Conservation (phyloP, 2,329 filamentous ascomycete species). For the Aureobasidium mangrovei region DNA sequence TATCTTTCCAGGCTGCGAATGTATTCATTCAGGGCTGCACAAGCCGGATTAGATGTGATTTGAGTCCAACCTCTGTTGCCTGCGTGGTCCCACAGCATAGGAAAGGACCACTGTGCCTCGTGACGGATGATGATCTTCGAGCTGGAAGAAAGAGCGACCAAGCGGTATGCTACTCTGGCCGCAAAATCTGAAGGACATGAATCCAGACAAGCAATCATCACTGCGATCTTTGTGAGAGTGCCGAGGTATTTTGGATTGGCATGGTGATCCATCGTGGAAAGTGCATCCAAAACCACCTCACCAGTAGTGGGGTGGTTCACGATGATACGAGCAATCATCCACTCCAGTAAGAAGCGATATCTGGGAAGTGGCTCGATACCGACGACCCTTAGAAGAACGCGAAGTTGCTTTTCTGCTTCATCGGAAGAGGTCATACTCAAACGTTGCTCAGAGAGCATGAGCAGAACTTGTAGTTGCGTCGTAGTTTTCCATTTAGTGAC, state of each 20-base stretch:
- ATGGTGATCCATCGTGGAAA: slow-evolving; percentile 36
- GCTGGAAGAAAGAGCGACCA: slow-evolving; percentile 37
- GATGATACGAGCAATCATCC: slow-evolving; percentile 39
- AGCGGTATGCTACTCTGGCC: slow-evolving; percentile 31
- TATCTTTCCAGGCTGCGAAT: slow-evolving; percentile 38
- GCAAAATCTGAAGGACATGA: slow-evolving; percentile 31
- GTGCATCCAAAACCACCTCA: slow-evolving; percentile 28
- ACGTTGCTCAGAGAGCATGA: slow-evolving; percentile 34
- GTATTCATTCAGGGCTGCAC: slow-evolving; percentile 35
- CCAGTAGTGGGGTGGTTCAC: slow-evolving; percentile 27
- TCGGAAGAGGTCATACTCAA: slow-evolving; percentile 16
- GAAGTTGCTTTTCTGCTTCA: slow-evolving; percentile 28
- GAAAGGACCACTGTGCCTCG: slow-evolving; percentile 43
- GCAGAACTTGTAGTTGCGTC: slow-evolving; percentile 39
- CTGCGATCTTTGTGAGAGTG: slow-evolving; percentile 39
- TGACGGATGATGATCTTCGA: slow-evolving; percentile 46
- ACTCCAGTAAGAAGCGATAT: slow-evolving; percentile 40
- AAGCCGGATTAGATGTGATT: slow-evolving; percentile 33
- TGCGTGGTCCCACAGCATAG: slow-evolving; percentile 35
- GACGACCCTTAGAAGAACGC: slow-evolving; percentile 33
- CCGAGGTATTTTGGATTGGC: slow-evolving; percentile 40
- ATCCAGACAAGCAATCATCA: slow-evolving; percentile 33
- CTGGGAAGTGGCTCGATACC: slow-evolving; percentile 39
- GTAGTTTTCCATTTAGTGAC: slow-evolving; percentile 42
- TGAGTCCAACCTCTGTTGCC: slow-evolving; percentile 27